Conservation (phyloP, 2,329 filamentous ascomycete genomes). For the Penicillium sp. region DNA sequence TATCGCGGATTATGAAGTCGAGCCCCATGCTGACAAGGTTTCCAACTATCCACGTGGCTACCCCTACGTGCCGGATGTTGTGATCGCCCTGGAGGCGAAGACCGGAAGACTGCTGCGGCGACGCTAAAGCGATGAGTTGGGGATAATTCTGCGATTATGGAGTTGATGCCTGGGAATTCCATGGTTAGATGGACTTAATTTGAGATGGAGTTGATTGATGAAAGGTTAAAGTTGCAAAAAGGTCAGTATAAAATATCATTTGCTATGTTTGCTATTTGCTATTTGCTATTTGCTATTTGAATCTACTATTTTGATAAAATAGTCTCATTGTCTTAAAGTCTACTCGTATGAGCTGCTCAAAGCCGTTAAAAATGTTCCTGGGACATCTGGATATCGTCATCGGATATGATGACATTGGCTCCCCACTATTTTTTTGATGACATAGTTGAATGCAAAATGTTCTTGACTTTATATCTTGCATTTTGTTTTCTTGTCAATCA, state of each 20-base stretch:
- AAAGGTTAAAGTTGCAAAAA: neutral
- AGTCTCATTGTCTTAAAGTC: too few relatives aligned
- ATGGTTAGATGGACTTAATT: neutral
- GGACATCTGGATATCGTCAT: neutral
- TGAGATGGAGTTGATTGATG: neutral
- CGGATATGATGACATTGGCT: constrained; percentile 4
- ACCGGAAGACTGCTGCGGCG: neutral
- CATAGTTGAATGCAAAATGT: neutral
- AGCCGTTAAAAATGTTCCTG: neutral
- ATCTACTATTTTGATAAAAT: neutral
- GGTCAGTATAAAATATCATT: neutral
- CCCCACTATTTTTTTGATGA: constrained; percentile 1
- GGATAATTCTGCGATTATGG: neutral
- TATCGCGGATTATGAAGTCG: neutral
- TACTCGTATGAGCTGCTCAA: neutral
- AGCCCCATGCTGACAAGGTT: neutral
- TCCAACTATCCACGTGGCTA: neutral
- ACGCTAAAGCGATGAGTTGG: neutral
- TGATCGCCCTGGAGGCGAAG: neutral
- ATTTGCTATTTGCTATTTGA: neutral
- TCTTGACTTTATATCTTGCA: neutral
- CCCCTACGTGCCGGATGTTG: neutral
- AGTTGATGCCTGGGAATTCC: neutral
- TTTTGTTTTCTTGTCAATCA: neutral
- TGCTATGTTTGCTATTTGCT: neutral